These are phyloP conservation scores for Striga hermonthica DNA, from an alignment of 305 asterid species.

Conservation along the genomic window DNA sequence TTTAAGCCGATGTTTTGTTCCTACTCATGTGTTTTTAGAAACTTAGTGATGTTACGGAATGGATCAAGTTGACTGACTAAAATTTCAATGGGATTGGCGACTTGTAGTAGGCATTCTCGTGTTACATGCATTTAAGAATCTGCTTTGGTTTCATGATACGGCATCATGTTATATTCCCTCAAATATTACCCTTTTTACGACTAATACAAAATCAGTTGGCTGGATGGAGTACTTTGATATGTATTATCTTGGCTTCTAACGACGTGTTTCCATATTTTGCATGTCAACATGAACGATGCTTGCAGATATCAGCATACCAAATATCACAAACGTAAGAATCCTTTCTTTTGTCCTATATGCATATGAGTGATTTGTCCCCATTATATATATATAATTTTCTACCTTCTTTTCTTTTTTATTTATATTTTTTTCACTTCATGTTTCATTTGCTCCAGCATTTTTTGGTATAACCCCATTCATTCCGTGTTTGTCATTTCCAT, in stretches of 20 bases:
- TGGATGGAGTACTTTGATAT: conserved; percentile 18
- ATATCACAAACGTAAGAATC: conserved; percentile 92
- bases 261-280: conserved; percentile 41
- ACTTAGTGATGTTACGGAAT: conserved; percentile 4
- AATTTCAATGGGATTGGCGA: too few species aligned
- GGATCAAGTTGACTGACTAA: background rate
- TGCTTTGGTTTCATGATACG: conserved; percentile 9
- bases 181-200: conserved; percentile 12
- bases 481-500: background rate
- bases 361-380: conserved; percentile 3
- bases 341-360: conserved; percentile 29
- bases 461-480: background rate
- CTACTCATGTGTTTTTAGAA: background rate
- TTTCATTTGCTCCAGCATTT: background rate
- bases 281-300: conserved; percentile 40
- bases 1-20: conserved; percentile 6
- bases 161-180: conserved; percentile 17
- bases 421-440: background rate
- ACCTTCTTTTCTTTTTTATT: background rate
- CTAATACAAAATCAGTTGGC: conserved; percentile 6
- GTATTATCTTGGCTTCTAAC: conserved; percentile 35
- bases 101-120: too few species aligned
- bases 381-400: background rate
- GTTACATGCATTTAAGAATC: background rate
- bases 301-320: conserved; percentile 96